Conservation (phyloP, 2,329 filamentous ascomycete species). For the Exserohilum rostratum region DNA sequence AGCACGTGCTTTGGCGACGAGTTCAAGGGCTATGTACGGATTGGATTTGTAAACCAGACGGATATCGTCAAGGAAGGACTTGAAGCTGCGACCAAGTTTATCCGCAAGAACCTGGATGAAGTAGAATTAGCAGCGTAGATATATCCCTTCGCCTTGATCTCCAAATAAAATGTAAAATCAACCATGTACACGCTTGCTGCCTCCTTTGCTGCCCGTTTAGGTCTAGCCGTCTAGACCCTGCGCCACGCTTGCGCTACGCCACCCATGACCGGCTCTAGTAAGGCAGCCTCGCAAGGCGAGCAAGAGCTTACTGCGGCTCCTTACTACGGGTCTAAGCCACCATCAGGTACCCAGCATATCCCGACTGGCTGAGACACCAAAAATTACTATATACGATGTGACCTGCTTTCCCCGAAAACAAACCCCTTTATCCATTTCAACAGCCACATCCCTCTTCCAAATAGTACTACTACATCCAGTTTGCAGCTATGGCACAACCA, state of each 20-base stretch:
- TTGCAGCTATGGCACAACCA: no score
- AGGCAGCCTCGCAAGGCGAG: not conserved
- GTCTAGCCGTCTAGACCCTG: not conserved
- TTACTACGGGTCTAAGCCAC: not conserved
- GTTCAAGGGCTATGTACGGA: conserved; percentile 73
- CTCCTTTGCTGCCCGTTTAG: not conserved
- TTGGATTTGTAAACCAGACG: conserved; percentile 78
- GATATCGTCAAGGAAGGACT: conserved; percentile 71
- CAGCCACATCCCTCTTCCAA: no score
- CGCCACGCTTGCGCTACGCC: not conserved
- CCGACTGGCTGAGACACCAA: not conserved
- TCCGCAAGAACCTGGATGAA: conserved; percentile 62
- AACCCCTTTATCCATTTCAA: not conserved
- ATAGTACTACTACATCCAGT: no score
- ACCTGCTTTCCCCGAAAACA: not conserved
- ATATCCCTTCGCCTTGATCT: not conserved
- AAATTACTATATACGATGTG: not conserved
- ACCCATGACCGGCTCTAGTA: not conserved
- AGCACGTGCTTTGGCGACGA: conserved; percentile 75
- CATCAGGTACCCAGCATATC: not conserved
- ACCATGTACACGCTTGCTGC: not conserved
- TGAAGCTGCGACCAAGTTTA: conserved; percentile 59
- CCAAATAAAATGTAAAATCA: no score
- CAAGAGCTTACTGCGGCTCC: not conserved
- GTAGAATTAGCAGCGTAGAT: conserved; percentile 46